Conservation (phyloP, 768 basidiomycete species). For the Leccinum aurantiacum region DNA sequence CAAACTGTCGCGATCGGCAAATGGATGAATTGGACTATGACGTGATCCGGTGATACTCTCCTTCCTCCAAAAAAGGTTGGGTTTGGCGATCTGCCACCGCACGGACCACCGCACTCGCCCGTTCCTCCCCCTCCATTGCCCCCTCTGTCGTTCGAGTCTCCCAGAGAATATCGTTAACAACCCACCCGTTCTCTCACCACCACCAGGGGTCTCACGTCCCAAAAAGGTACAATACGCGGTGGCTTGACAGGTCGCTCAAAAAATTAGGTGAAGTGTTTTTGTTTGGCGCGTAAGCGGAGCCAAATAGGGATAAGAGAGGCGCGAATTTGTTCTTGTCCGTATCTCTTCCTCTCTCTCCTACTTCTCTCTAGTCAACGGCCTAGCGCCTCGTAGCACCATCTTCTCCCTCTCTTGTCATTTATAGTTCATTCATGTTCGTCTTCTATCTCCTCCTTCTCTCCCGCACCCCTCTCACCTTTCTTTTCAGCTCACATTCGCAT, state of each 20-base stretch:
- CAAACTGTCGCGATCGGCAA: conserved; percentile 32
- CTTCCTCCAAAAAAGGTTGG: conserved; percentile 14
- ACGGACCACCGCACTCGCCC: conserved; percentile 22
- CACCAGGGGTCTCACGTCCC: conserved; percentile 6
- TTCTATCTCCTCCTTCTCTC: conserved; percentile 8
- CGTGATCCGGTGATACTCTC: conserved; percentile 33
- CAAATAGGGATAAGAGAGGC: conserved; percentile 43
- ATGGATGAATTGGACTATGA: conserved; percentile 30
- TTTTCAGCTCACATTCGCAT: conserved; percentile 53
- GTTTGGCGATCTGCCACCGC: conserved; percentile 30
- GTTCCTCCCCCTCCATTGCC: background rate
- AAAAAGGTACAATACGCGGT: conserved; percentile 3
- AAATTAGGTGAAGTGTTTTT: conserved; percentile 38
- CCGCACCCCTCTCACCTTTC: conserved; percentile 4
- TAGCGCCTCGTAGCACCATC: conserved; percentile 51
- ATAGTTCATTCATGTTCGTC: conserved; percentile 51
- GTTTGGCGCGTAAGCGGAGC: conserved; percentile 41
- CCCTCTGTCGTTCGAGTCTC: background rate
- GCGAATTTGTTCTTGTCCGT: conserved; percentile 35
- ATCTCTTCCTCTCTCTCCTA: conserved; percentile 56
- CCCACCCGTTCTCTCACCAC: conserved; percentile 2
- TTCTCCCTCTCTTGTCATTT: conserved; percentile 56
- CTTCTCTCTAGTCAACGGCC: conserved; percentile 54
- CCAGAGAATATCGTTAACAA: background rate
- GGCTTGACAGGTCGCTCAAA: conserved; percentile 14